Conservation (phyloP, 805 yeast genomes). For the Monosporozyma aerobia region DNA sequence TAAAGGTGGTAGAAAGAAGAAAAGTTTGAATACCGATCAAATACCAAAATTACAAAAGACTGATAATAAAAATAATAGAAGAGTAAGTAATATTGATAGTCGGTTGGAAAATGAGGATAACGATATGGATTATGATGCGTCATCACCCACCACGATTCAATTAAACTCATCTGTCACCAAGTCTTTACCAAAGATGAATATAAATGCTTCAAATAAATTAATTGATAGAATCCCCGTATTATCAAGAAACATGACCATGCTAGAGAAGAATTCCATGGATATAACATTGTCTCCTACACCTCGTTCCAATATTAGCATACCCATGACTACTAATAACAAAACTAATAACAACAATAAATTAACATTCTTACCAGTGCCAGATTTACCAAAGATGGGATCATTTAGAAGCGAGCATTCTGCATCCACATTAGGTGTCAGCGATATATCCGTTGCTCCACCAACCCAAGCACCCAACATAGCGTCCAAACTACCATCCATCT, state of each 20-base stretch:
- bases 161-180: conserved; percentile 28
- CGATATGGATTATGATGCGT: conserved; percentile 17
- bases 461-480: neutral
- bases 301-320: conserved; percentile 9
- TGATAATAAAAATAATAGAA: conserved; percentile 9
- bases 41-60: conserved; percentile 2
- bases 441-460: neutral
- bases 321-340: neutral
- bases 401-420: conserved; percentile 21
- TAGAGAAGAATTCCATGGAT: conserved; percentile 5
- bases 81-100: conserved; percentile 1
- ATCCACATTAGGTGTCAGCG: conserved; percentile 4
- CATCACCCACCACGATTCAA: conserved; percentile 31
- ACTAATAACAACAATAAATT: conserved; percentile 1
- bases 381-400: conserved; percentile 31
- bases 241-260: conserved; percentile 7
- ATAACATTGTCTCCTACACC: conserved; percentile 27
- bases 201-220: neutral
- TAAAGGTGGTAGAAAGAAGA: neutral
- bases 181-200: conserved; percentile 16
- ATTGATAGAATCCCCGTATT: conserved; percentile 13
- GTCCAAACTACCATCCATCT: neutral
- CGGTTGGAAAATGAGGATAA: neutral
- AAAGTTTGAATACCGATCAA: neutral
- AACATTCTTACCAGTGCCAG: conserved; percentile 19